A percentile compares a stretch with the other conserved stretches of the same genome.
Conservation (phyloP, 164 flowering plant genomes). For the Sedum album region DNA sequence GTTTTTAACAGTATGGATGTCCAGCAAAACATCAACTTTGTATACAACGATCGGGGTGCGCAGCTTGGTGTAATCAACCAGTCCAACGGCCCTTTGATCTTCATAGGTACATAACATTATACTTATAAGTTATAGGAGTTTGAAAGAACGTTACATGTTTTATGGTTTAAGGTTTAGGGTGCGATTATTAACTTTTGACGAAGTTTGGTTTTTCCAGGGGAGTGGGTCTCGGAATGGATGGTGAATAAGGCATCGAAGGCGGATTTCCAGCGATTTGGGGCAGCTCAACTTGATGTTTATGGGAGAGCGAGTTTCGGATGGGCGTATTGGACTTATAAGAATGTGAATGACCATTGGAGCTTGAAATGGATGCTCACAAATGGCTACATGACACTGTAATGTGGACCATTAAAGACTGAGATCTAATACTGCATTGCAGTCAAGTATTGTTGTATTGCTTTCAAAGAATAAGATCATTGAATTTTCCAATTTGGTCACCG, state of each 20-base stretch:
- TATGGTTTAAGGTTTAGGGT: not conserved
- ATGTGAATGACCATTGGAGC: slow-evolving; percentile 51
- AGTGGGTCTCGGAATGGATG: slow-evolving; percentile 75
- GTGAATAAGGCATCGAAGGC: slow-evolving; percentile 40
- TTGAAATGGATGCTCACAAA: slow-evolving; percentile 65
- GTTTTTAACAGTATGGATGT: slow-evolving; percentile 30
- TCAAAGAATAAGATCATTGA: too few species aligned
- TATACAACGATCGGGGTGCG: slow-evolving; percentile 29
- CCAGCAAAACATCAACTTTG: slow-evolving; percentile 51
- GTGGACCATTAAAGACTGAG: not conserved
- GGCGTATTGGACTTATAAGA: slow-evolving; percentile 69
- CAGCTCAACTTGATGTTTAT: slow-evolving; percentile 49
- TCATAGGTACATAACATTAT: slow-evolving; percentile 39
- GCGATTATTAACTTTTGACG: too few species aligned
- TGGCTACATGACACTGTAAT: slow-evolving; percentile 35
- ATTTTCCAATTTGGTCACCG: too few species aligned
- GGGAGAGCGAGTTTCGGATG: slow-evolving; percentile 63
- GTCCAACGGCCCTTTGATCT: slow-evolving; percentile 50
- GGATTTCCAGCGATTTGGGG: slow-evolving; percentile 45
- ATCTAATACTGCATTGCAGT: not conserved
- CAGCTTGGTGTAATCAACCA: slow-evolving; percentile 30
- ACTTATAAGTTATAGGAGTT: too few species aligned
- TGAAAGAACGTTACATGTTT: not conserved
- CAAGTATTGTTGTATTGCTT: too few species aligned
- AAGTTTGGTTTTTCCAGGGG: slow-evolving; percentile 47